Evolutionary conservation across 306 rosid genomes (phyloP).

Genomic region (Hippophae gyantsensis): DNA sequence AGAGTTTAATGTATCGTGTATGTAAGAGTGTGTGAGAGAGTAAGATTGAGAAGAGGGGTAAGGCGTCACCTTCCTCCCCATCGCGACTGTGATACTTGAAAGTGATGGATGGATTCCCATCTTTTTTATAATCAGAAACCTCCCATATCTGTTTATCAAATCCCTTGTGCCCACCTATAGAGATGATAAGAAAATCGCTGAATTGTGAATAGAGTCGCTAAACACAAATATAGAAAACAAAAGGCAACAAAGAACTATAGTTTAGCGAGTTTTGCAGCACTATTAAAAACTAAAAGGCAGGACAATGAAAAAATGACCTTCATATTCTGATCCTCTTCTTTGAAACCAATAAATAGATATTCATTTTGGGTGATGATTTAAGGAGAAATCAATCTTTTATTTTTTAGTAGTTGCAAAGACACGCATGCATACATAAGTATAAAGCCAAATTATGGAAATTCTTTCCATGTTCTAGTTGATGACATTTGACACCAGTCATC

Average conservation of each 20-base stretch:
- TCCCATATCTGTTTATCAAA: conserved; percentile 87
- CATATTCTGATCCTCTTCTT: no score
- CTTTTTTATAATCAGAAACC: conserved; percentile 50
- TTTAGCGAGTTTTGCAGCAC: no score
- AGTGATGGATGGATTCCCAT: conserved; percentile 57
- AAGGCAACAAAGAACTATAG: background rate
- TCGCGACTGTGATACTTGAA: conserved; percentile 67
- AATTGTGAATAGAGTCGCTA: background rate
- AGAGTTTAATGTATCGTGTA: background rate
- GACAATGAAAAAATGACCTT: no score
- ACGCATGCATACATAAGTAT: no score
- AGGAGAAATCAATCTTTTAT: no score
- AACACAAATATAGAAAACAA: conserved; percentile 6
- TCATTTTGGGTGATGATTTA: background rate
- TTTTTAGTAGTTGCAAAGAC: no score
- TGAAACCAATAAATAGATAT: background rate
- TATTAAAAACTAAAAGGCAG: no score
- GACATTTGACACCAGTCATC: no score
- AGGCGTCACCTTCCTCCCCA: conserved; percentile 75
- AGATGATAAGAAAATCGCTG: conserved; percentile 4
- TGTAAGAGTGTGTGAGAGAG: background rate
- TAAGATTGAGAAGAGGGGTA: conserved; percentile 2
- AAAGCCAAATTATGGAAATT: no score
- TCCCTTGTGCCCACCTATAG: conserved; percentile 75
- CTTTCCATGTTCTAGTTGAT: no score